A percentile compares a stretch with the other conserved stretches of the same genome.
These are phyloP conservation scores for Lactifluus piperatus DNA, from an alignment of 768 basidiomycete species.

Conservation along the genomic window DNA sequence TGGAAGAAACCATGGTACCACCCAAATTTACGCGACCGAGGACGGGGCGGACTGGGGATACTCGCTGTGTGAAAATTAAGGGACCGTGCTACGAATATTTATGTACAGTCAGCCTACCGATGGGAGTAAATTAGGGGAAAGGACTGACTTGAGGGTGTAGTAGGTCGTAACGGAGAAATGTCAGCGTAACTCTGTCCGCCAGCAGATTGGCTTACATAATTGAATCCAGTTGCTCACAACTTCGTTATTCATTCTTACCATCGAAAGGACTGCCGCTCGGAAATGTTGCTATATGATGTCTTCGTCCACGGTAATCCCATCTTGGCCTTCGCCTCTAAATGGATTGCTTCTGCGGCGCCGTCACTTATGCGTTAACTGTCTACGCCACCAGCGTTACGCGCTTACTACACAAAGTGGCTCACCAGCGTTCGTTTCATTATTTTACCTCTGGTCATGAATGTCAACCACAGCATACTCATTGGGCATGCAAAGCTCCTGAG, in stretches of 20 bases:
- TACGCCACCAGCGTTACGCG: constrained; percentile 44
- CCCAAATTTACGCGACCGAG: constrained; percentile 16
- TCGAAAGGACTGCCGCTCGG: no score
- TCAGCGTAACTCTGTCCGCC: constrained; percentile 12
- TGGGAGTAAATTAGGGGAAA: background rate
- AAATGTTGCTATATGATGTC: no score
- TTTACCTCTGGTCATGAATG: constrained; percentile 4
- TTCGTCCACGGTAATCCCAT: background rate
- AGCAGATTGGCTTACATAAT: constrained; percentile 18
- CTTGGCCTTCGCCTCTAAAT: constrained; percentile 14
- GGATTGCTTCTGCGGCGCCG: constrained; percentile 55
- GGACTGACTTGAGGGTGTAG: constrained; percentile 3
- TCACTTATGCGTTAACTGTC: constrained; percentile 40
- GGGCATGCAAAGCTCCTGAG: constrained; percentile 13
- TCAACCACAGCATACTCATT: constrained; percentile 13
- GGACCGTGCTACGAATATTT: background rate
- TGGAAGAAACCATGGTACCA: constrained; percentile 16
- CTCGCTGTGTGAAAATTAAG: background rate
- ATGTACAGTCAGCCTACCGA: background rate
- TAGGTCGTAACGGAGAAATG: constrained; percentile 9
- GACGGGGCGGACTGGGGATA: constrained; percentile 1
- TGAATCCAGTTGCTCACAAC: no score
- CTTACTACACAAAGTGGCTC: constrained; percentile 47
- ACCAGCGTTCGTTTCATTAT: background rate
- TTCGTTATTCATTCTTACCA: no score